Conservation (phyloP, 176 grass and related monocot species). For the Zea luxurians region DNA sequence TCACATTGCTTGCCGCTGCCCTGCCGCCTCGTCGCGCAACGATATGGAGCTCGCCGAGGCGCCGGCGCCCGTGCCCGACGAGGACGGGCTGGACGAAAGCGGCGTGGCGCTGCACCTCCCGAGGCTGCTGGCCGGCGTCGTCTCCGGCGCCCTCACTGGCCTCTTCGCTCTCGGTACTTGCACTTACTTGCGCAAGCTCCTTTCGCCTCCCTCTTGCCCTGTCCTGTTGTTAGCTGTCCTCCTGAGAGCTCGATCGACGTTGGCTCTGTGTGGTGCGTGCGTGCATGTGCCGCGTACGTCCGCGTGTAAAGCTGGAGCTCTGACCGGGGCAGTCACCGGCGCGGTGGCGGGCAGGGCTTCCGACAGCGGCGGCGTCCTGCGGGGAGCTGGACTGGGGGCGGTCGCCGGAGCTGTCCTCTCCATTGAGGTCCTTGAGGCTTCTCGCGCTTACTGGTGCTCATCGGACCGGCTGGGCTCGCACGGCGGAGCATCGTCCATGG, state of each 20-base stretch:
- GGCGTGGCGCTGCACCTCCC: conserved; percentile 44
- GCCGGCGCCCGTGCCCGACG: not conserved
- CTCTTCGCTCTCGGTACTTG: conserved; percentile 63
- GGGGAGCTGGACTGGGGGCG: conserved; percentile 62
- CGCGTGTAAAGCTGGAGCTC: conserved; percentile 50
- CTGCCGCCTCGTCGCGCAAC: not conserved
- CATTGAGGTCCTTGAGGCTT: conserved; percentile 74
- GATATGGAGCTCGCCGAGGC: conserved; percentile 52
- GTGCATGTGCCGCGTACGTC: too few relatives aligned
- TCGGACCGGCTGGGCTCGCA: conserved; percentile 40
- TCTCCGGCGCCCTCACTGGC: conserved; percentile 67
- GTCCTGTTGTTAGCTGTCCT: not conserved
- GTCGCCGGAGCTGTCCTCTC: conserved; percentile 73
- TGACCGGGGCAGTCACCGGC: conserved; percentile 67
- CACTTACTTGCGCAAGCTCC: too few relatives aligned
- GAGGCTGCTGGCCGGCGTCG: conserved; percentile 57
- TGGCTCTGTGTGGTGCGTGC: not conserved
- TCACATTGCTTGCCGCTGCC: not conserved
- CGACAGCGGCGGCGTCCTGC: conserved; percentile 60
- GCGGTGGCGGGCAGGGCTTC: conserved; percentile 67
- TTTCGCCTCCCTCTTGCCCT: too few relatives aligned
- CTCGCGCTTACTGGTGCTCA: conserved; percentile 68
- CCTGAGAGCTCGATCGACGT: conserved; percentile 15
- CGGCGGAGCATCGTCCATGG: conserved; percentile 63
- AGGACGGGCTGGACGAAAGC: conserved; percentile 38